phyloP scores from a whole-genome alignment of 1,284 basidiomycete genomes.

The Ustilago sp. region DNA sequence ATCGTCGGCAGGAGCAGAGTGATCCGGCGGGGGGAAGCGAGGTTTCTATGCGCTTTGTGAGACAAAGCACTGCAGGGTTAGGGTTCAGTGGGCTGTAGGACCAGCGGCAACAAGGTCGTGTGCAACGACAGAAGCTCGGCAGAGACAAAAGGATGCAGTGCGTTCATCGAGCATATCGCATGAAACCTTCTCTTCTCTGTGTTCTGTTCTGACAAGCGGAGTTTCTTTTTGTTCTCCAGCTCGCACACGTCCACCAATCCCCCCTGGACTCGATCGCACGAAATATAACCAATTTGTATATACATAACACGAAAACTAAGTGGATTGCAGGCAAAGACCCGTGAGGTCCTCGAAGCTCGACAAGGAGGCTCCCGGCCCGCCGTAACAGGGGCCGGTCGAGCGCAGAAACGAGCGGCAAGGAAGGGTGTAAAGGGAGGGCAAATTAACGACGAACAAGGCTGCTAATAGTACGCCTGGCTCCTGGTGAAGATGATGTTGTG shows the following conservation, averaged over 20 bases:
- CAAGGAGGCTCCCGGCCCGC: too few relatives aligned
- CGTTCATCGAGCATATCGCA: constrained; percentile 5
- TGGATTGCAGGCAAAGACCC: too few relatives aligned
- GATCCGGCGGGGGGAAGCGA: constrained; percentile 2
- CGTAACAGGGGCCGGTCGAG: too few relatives aligned
- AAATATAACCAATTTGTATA: too few relatives aligned
- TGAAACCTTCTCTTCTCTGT: not conserved
- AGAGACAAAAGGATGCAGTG: constrained; percentile 4
- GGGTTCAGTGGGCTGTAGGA: constrained; percentile 1
- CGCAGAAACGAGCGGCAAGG: too few relatives aligned
- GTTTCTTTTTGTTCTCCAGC: constrained; percentile 3
- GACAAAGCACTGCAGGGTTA: not conserved
- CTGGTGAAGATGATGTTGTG: too few relatives aligned
- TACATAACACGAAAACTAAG: too few relatives aligned
- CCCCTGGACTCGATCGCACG: too few relatives aligned
- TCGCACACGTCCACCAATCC: not conserved
- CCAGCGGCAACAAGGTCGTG: not conserved
- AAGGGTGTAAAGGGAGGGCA: too few relatives aligned
- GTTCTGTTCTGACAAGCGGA: constrained; percentile 15
- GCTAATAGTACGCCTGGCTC: too few relatives aligned
- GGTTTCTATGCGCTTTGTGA: not conserved
- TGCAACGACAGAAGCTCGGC: not conserved
- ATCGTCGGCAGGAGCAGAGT: constrained; percentile 5
- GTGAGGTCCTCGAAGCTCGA: too few relatives aligned
- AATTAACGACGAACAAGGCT: too few relatives aligned